Base-by-base conservation (phyloP, 257 asterid species). In the Solanum paucissectum region DNA sequence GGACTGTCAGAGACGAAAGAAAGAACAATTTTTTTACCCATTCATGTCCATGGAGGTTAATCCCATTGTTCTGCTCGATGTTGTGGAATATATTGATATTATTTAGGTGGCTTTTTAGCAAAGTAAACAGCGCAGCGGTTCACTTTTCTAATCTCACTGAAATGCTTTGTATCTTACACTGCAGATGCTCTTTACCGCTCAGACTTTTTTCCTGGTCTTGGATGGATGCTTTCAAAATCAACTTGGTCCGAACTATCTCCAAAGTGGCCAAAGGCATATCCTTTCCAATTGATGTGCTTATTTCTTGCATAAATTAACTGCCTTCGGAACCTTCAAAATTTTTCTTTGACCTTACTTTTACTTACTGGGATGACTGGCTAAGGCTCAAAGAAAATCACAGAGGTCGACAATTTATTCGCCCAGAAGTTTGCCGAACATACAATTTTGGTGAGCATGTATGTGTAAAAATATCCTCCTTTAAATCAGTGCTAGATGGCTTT, bases 251-350 rank as follows among this genome's bases (percentile, higher is more conserved):
- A 97, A 90, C 89, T 97, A 89, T 96, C 99, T 88, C 98, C 99
- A 55, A 97, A 97, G 92, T 97, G 99, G 99, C 99, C 99, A 23
- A 96, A 97, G 90, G 99, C 99, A 96, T 97, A 97, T 97, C 99
- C 99, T 97, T 93, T 83, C 89, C 33, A 88, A 44, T 87, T 84
- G 87, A 33, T 25, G 25, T 66, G 12, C 37, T 76, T 89, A 44
- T 64, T 64, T 82, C 36, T 73, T 86, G 36, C 29, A 36, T 58
- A 34, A 66, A 33, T 83, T 64, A 23, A 18, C 18, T 85, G 36
- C 60, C 5, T 55, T 42, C 55, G 71, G 74, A 69, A 85, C 86
- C 81, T 87, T 92, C 68, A 87, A 87, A 92, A 64, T 38, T 91
- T 93, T 95, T 92, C 99, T 95, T 90, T 97, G 94, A 97, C 99